Evolutionary conservation across 2,329 filamentous ascomycete species (phyloP), one percentile per base, ranked within the genome.

Genomic region (Diaporthe sp.): DNA sequence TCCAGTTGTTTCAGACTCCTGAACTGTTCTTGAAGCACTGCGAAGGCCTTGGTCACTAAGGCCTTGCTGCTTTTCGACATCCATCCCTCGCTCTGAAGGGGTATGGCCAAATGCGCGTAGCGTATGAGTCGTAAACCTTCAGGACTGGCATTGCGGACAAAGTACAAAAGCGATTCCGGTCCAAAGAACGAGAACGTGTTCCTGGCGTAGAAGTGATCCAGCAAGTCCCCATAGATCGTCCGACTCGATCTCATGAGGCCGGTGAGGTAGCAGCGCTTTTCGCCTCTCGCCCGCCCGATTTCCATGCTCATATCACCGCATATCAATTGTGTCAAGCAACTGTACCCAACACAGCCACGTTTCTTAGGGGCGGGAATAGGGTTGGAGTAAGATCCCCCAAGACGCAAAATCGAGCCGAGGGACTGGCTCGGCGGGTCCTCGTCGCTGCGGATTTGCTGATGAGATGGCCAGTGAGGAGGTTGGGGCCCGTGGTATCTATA

Each of bases 151-250:
- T 58, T 58, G 3, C 55, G 31, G 55, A 58, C 55, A n/a, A 58
- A 58, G 12, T 37, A 58, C 28, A 58, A 31, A 0, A 58, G 55
- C 4, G 31, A 37, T n/a, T 58, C 55, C 9, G 55, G 17, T 13
- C 55, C 55, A 58, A 58, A 58, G 55, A 58, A 58, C 31, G 55
- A 58, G 31, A 58, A 58, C 8, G 15, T 22, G 31, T 58, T 37
- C 19, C 55, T 58, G 31, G 31, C 28, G 55, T 58, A 58, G 19
- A 58, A 58, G 31, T 58, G 55, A 58, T 37, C 31, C 17, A 58
- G 15, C 17, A 58, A 7, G 31, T 58, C 55, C 17, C 31, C 8
- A 19, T 37, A 58, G 17, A n/a, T 22, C 9, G 15, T n/a, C 55
- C 55, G 19, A 19, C 31, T 58, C 19, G 31, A 37, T 12, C 55